Evolutionary conservation across 2,329 filamentous ascomycete species (phyloP), one percentile per base, ranked within the genome.

Genomic region (Aspergillus eucalypticola): DNA sequence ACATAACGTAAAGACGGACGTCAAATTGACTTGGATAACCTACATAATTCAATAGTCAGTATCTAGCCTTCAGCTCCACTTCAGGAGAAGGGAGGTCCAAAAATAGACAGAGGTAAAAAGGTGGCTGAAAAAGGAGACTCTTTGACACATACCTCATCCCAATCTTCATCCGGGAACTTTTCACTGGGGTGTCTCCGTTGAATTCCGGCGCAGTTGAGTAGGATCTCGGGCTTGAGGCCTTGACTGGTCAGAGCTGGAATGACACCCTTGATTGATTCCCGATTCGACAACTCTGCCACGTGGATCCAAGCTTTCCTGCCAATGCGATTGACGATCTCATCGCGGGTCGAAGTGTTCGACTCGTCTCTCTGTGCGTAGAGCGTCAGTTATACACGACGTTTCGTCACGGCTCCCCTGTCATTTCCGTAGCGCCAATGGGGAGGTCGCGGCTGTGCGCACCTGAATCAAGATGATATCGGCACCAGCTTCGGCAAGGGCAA

Each of bases 171-270:
- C 0, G 91, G 91, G 72, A 96, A 96, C 60, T 84, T 76, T 68
- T 92, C 86, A 46, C 88, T 87, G 0, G 90, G 86, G 75, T 95
- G 90, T 13, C 92, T 84, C 63, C 87, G 84, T 76, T 96, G 92
- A 72, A 96, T 93, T 25, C 92, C 92, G 17, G 90, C 92, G 78
- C 90, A 94, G 79, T 93, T 96, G 68, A 96, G 79, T 7, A 96
- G 84, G 70, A 96, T 90, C 71, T 90, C 84, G 64, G 96, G 86
- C 71, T 86, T 71, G 72, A 87, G 82, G 8, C 78, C 78, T 54
- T 77, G 73, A 51, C 69, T 69, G 10, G 72, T 69, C 13, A 81
- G 62, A 1, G 73, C 61, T 27, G 79, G 76, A 21, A 80, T 71
- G 51, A 80, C 74, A 23, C 65, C 69, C 56, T 75, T 75, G 35